Evolutionary conservation across 768 basidiomycete species (phyloP), one percentile per base, ranked within the genome.

Genomic region (Calvatia gigantea): DNA sequence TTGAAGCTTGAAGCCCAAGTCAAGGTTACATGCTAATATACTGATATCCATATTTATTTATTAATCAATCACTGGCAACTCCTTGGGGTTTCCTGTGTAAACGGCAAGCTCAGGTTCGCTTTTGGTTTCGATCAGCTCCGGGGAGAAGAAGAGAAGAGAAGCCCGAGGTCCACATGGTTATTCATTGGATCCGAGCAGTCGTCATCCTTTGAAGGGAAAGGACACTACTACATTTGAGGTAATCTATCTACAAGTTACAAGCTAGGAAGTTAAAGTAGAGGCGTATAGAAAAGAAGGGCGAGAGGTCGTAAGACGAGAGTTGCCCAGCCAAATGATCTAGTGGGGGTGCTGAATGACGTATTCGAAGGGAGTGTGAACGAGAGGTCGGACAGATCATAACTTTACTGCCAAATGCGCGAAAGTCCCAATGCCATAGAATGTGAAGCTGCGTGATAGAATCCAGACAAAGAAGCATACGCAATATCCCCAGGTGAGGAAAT

Each of bases 391-490:
- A 23, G n/a, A 38, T 37, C 48, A 38, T 50, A 17, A 28, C 38
- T 47, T 47, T 47, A 27, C 8, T 37, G 33, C n/a, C 23, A 50
- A 37, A 14, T 50, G 21, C 33, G 33, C 48, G 29, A 50, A 38
- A 50, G 48, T 50, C 48, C 48, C 48, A 37, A 38, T 35, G 35
- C 14, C 33, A 50, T 50, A 23, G 29, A 42, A 52, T 17, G 29
- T 5, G 17, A 29, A 17, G 11, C n/a, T 32, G 31, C 3, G 32
- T 21, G 31, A 31, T n/a, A n/a, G n/a, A n/a, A n/a, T n/a, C n/a
- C n/a, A n/a, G n/a, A n/a, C n/a, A n/a, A 52, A 52, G 25, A 52
- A n/a, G 19, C 51, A 43, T 43, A 41, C 8, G 33, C 29, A 9
- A 11, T 33, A n/a, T n/a, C 17, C 23, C 32, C 46, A 48, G 23